Evolutionary conservation across 192 early-diverging fungal genomes (phyloP).

Genomic region (Coemansia pectinata): DNA sequence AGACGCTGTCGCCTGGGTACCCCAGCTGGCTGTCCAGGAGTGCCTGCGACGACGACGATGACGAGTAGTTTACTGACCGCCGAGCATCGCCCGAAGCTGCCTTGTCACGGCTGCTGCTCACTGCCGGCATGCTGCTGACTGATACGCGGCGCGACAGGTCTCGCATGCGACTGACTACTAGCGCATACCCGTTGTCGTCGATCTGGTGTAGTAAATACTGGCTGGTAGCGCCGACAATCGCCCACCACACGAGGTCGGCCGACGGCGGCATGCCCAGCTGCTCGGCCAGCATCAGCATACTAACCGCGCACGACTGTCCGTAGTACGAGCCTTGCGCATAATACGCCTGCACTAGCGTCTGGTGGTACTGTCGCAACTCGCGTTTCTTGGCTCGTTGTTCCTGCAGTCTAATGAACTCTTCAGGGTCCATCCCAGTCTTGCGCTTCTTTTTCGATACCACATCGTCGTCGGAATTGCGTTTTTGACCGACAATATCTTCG

Average conservation of each 20-base stretch:
- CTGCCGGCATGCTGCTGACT: background rate
- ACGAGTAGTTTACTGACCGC: background rate
- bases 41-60: constrained; percentile 21
- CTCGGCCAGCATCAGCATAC: constrained; percentile 70
- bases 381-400: constrained; percentile 29
- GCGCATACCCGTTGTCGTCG: constrained; percentile 65
- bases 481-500: background rate
- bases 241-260: constrained; percentile 80
- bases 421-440: constrained; percentile 41
- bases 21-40: constrained; percentile 34
- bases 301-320: constrained; percentile 72
- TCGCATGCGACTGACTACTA: constrained; percentile 62
- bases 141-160: constrained; percentile 71
- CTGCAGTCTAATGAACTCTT: constrained; percentile 52
- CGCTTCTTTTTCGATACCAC: constrained; percentile 6
- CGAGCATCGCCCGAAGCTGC: background rate
- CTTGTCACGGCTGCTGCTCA: background rate
- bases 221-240: constrained; percentile 79
- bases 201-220: constrained; percentile 78
- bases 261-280: constrained; percentile 69
- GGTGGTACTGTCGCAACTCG: constrained; percentile 40
- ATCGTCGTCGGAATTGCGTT: background rate
- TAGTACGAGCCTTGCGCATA: constrained; percentile 79
- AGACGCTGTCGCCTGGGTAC: background rate
- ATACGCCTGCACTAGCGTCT: constrained; percentile 67